phyloP scores from a whole-genome alignment of 768 basidiomycete genomes.

The Lactarius hengduanensis region DNA sequence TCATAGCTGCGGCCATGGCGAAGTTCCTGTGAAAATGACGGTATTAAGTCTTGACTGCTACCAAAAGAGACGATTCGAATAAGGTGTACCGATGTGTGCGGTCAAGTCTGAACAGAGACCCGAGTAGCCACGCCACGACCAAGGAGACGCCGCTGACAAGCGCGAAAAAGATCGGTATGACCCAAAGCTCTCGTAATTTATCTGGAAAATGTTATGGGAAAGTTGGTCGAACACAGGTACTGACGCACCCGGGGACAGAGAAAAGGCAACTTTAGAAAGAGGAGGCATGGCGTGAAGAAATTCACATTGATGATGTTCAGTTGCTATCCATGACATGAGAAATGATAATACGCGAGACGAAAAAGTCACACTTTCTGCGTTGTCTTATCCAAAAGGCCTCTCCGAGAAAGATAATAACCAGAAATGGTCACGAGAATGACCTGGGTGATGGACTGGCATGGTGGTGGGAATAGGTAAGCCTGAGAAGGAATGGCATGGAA shows the following conservation, averaged over 20 bases:
- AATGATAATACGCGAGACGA: background rate
- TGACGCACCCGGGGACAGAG: slow-evolving; percentile 57
- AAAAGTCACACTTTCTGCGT: slow-evolving; percentile 70
- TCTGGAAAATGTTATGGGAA: slow-evolving; percentile 38
- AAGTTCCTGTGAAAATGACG: slow-evolving; percentile 52
- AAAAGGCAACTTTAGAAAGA: slow-evolving; percentile 97
- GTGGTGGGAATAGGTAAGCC: background rate
- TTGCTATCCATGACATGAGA: slow-evolving; percentile 44
- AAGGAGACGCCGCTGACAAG: slow-evolving; percentile 75
- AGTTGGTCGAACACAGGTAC: background rate
- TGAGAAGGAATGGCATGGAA: background rate
- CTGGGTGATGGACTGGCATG: slow-evolving; percentile 74
- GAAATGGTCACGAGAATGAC: slow-evolving; percentile 85
- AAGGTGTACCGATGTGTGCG: slow-evolving; percentile 66
- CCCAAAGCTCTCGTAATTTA: slow-evolving; percentile 79
- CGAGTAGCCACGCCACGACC: slow-evolving; percentile 59
- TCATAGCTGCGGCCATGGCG: slow-evolving; percentile 79
- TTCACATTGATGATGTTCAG: slow-evolving; percentile 82
- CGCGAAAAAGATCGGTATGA: slow-evolving; percentile 83
- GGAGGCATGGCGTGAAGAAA: slow-evolving; percentile 82
- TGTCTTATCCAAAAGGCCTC: slow-evolving; percentile 84
- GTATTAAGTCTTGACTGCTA: background rate
- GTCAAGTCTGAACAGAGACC: slow-evolving; percentile 62
- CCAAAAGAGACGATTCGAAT: background rate
- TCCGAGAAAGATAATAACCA: slow-evolving; percentile 75